Evolutionary conservation across 768 basidiomycete genomes (phyloP), one percentile per base, ranked within the genome.

Genomic region (Galerina sulciceps): DNA sequence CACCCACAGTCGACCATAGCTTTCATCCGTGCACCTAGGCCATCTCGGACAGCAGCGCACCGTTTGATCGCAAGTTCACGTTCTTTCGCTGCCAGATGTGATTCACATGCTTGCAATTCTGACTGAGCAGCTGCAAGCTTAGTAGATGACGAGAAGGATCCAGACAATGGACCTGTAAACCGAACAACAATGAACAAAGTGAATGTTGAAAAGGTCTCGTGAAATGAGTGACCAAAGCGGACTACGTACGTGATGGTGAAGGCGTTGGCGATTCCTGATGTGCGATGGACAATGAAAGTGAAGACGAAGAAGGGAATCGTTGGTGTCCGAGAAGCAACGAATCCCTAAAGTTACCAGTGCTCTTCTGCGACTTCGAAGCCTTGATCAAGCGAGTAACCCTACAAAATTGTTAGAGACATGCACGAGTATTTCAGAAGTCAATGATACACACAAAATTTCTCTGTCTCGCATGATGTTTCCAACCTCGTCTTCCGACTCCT

Each of bases 311-410:
- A 5, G 72, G 69, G 26, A 76, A 66, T 37, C 59, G 69, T 1
- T 67, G 61, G 70, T 64, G 53, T 13, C 26, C 66, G 53, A 80
- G 55, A 49, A 82, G 37, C 38, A 77, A 67, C 58, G 68, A 79
- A 65, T 65, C 74, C 61, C 65, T 76, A 52, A 75, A 83, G 66
- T 73, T 77, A 2, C 71, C 65, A 14, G 74, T 66, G 31, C 50
- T 60, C 64, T 81, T 81, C 48, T 74, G 70, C 1, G 78, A 75
- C 64, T 89, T 91, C 20, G 91, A 90, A 2, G 84, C 85, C 66
- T 93, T 93, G 65, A 93, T 85, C 47, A 93, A 81, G 9, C 91
- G 84, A 1, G 88, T 91, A 17, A 93, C 87, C 1, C 91, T 94
- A 61, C 55, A 20, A 10, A 49, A 50, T 44, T 23, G 22, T 53